Percentiles rank a stretch among this genome's conserved stretches.
Evolutionary conservation across 305 asterid genomes (phyloP).

Genomic region (Solanum hybrid): DNA sequence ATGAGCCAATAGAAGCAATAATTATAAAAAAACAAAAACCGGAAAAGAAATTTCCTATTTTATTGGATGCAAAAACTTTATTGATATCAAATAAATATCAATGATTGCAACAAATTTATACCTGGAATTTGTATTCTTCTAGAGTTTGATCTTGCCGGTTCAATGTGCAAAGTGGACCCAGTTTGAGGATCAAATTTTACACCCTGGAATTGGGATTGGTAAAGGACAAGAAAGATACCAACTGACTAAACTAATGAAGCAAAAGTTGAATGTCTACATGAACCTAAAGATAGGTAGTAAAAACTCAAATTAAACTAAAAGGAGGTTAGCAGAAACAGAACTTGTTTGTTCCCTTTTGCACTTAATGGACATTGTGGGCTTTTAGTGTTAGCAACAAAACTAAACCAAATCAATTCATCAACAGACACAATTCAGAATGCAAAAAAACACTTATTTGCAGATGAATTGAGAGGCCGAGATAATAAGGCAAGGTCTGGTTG

Average conservation of each 20-base stretch:
- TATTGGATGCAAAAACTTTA: slow-evolving; percentile 3
- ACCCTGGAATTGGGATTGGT: slow-evolving; percentile 34
- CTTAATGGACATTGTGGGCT: neutral
- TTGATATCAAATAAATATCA: neutral
- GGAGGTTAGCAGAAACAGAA: neutral
- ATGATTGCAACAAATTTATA: neutral
- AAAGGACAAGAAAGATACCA: neutral
- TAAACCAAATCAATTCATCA: neutral
- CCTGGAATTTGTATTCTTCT: slow-evolving; percentile 80
- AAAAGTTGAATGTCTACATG: neutral
- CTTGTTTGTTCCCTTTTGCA: neutral
- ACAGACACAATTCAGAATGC: neutral
- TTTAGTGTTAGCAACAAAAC: neutral
- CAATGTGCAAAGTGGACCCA: slow-evolving; percentile 85
- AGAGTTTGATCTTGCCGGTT: slow-evolving; percentile 90
- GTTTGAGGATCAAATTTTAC: slow-evolving; percentile 88
- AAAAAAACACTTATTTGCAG: neutral
- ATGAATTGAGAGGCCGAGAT: neutral
- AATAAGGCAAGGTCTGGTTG: neutral
- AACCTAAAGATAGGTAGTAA: neutral
- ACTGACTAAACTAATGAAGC: neutral
- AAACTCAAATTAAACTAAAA: neutral
- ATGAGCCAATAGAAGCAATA: neutral
- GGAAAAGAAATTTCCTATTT: neutral
- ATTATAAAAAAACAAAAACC: neutral